These are phyloP conservation scores for Leishmania tarentolae DNA, from an alignment of 208 protist genomes.

Conservation along the genomic window DNA sequence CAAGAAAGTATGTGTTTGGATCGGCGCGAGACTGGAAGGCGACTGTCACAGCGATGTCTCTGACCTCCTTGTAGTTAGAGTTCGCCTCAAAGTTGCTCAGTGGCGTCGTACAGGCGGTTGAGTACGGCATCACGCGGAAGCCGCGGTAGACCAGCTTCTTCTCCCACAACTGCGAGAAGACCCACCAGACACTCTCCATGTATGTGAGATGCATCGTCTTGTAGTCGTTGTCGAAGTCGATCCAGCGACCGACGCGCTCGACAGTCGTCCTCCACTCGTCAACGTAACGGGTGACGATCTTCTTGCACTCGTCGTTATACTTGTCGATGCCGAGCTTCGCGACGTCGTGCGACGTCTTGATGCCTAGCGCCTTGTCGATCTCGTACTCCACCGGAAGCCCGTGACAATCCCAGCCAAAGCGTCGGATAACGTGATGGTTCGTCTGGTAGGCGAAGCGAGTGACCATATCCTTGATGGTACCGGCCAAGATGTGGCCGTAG, in stretches of 20 bases:
- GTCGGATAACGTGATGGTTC: constrained; percentile 97
- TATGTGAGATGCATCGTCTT: constrained; percentile 99
- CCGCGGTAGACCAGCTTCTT: constrained; percentile 99
- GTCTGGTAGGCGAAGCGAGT: constrained; percentile 98
- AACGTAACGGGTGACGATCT: constrained; percentile 99
- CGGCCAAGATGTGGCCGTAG: constrained; percentile 99
- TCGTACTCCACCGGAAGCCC: constrained; percentile 99
- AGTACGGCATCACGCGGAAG: constrained; percentile 99
- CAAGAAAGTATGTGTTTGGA: constrained; percentile 91
- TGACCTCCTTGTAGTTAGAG: constrained; percentile 98
- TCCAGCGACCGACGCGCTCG: constrained; percentile 98
- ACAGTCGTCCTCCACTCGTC: constrained; percentile 98
- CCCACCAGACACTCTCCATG: constrained; percentile 99
- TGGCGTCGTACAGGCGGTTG: constrained; percentile 98
- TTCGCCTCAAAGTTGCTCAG: constrained; percentile 99
- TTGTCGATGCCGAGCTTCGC: constrained; percentile 97
- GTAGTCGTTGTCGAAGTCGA: constrained; percentile 99
- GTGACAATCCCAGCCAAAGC: constrained; percentile 99
- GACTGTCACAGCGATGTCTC: constrained; percentile 94
- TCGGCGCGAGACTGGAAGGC: constrained; percentile 90
- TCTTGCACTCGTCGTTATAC: constrained; percentile 98
- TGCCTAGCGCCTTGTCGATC: constrained; percentile 97
- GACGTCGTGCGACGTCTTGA: constrained; percentile 95
- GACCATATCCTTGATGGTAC: constrained; percentile 99
- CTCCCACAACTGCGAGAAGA: constrained; percentile 98